Evolutionary conservation across 495 filamentous ascomycete species (phyloP).

Genomic region (Tuber aestivum): DNA sequence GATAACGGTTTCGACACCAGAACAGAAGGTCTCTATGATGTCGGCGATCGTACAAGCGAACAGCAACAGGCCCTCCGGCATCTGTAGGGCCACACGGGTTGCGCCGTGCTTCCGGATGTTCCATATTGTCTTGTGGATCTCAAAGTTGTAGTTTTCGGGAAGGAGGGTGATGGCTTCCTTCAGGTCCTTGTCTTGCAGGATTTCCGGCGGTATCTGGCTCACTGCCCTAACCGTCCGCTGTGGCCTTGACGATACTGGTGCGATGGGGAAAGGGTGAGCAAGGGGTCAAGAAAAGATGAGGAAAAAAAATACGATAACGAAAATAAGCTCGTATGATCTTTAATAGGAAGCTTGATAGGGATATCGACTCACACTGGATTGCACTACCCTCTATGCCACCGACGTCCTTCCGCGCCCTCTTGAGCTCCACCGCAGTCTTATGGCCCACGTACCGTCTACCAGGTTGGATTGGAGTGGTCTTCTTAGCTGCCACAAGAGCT

Average conservation of each 20-base stretch:
- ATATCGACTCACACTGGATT: conserved; percentile 51
- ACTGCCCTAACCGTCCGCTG: conserved; percentile 66
- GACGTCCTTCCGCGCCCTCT: conserved; percentile 46
- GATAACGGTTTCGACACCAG: conserved; percentile 82
- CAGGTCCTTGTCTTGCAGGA: conserved; percentile 79
- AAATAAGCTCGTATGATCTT: background rate
- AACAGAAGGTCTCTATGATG: conserved; percentile 91
- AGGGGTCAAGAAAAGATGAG: background rate
- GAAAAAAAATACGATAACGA: background rate
- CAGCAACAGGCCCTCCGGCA: conserved; percentile 90
- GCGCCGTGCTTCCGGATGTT: conserved; percentile 72
- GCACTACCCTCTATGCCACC: conserved; percentile 57
- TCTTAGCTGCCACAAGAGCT: background rate
- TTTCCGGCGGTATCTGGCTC: conserved; percentile 82
- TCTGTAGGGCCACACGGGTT: conserved; percentile 81
- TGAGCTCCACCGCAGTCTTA: conserved; percentile 54
- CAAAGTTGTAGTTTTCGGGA: conserved; percentile 92
- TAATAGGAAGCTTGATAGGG: background rate
- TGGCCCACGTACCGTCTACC: conserved; percentile 76
- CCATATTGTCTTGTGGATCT: conserved; percentile 97
- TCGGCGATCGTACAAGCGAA: conserved; percentile 98
- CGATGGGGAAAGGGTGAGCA: conserved; percentile 24
- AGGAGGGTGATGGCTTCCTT: conserved; percentile 81
- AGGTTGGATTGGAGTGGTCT: conserved; percentile 47
- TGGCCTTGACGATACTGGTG: conserved; percentile 51